Conservation (phyloP, 2,329 filamentous ascomycete species). For the Fusarium napiforme region DNA sequence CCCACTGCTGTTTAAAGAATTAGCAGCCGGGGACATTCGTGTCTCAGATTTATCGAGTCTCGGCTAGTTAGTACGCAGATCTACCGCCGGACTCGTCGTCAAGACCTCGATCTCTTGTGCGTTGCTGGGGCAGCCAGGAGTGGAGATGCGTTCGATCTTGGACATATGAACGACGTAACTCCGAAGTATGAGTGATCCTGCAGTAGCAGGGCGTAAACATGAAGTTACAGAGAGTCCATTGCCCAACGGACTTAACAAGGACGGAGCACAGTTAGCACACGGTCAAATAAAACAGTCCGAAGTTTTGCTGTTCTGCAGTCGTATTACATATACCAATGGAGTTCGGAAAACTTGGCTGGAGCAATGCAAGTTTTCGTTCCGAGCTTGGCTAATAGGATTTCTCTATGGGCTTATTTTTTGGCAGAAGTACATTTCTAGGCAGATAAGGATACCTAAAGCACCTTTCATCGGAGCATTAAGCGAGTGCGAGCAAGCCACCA, state of each 20-base stretch:
- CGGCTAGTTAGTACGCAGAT: constrained; percentile 15
- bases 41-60: constrained; percentile 27
- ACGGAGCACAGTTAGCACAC: background rate
- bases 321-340: background rate
- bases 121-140: constrained; percentile 26
- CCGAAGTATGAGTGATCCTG: background rate
- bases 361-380: background rate
- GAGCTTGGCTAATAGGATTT: background rate
- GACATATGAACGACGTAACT: background rate
- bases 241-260: background rate
- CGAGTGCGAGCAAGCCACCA: constrained; percentile 30
- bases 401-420: background rate
- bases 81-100: background rate
- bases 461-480: constrained; percentile 5
- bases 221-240: background rate
- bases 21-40: background rate
- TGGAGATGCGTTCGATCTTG: background rate
- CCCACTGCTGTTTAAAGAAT: constrained; percentile 2
- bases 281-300: background rate
- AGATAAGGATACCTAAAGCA: background rate
- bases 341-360: background rate
- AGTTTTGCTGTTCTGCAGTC: background rate
- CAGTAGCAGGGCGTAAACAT: constrained; percentile 1
- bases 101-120: background rate
- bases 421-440: background rate